Evolutionary conservation across 805 yeast species (phyloP), one percentile per base, ranked within the genome.

Genomic region (Brettanomyces anomalus): DNA sequence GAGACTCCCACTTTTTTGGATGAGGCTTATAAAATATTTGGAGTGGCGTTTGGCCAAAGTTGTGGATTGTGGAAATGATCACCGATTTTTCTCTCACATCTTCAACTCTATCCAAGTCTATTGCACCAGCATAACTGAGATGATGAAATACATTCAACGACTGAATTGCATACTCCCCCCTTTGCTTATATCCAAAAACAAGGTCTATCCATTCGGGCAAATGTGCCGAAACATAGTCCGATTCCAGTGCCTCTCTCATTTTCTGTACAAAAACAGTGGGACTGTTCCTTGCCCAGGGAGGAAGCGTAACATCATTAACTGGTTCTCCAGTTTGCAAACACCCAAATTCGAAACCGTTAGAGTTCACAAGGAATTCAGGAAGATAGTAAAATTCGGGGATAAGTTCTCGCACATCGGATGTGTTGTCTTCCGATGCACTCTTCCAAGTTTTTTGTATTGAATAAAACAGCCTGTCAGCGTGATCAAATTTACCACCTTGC

Each of bases 401-500:
- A 38, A 87, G 65, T 53, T 87, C 96, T 45, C 96, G 65, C 1
- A 87, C 95, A 65, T 87, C 96, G 0, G 95, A 83, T 1, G 90
- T 81, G 53, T 81, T 81, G 36, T 86, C 95, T 39, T 62, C 61
- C 0, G 95, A 76, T 0, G 95, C 85, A 5, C 95, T 84, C 10
- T 60, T 57, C 96, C 96, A 87, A 0, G 94, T 79, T 46, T 81
- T 76, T n/a, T 71, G 74, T 24, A 87, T 66, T 0, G 93, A 83
- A 50, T 76, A 72, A 55, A 87, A 87, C 8, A 86, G 59, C 43
- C 96, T 62, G 55, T 87, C 96, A 0, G 95, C 90, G 53, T 82
- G 95, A 48, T 87, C 96, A 65, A 87, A 85, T 43, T 76, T 80
- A 0, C 95, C 95, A 11, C 93, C 96, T 65, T 87, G 96, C 6